A percentile compares a stretch with the other conserved stretches of the same genome.
Evolutionary conservation across 768 basidiomycete genomes (phyloP).

Genomic region (Lanmaoa pseudosensibilis): DNA sequence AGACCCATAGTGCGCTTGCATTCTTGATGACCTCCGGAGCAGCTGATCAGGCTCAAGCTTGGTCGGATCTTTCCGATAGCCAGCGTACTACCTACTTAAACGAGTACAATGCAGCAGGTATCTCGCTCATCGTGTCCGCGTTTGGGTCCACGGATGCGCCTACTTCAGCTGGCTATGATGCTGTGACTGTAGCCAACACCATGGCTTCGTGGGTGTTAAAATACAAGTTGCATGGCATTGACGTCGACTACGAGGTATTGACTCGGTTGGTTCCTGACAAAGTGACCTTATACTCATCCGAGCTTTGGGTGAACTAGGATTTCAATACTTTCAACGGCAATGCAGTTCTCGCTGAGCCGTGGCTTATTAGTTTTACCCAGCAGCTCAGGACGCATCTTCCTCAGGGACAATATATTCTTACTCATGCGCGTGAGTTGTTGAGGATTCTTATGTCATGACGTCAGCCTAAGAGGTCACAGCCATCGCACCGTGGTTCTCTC

Average conservation of each 20-base stretch:
- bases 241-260: slow-evolving; percentile 48
- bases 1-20: neutral
- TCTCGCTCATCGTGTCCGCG: slow-evolving; percentile 53
- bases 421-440: slow-evolving; percentile 32
- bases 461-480: neutral
- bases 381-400: slow-evolving; percentile 21
- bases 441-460: neutral
- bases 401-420: slow-evolving; percentile 30
- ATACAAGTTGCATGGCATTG: slow-evolving; percentile 48
- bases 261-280: neutral
- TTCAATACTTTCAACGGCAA: slow-evolving; percentile 22
- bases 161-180: slow-evolving; percentile 33
- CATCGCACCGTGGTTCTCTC: slow-evolving; percentile 5
- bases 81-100: slow-evolving; percentile 43
- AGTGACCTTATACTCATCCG: neutral
- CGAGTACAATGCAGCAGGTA: slow-evolving; percentile 51
- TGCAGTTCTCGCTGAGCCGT: slow-evolving; percentile 33
- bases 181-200: slow-evolving; percentile 14
- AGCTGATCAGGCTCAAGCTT: slow-evolving; percentile 15
- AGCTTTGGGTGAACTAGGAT: slow-evolving; percentile 16
- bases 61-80: slow-evolving; percentile 36
- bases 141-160: slow-evolving; percentile 45
- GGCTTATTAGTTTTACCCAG: slow-evolving; percentile 32
- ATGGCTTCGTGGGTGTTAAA: slow-evolving; percentile 46
- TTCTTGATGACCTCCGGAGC: neutral